phyloP scores from a whole-genome alignment of 768 basidiomycete genomes.

The Cubamyces sp. region DNA sequence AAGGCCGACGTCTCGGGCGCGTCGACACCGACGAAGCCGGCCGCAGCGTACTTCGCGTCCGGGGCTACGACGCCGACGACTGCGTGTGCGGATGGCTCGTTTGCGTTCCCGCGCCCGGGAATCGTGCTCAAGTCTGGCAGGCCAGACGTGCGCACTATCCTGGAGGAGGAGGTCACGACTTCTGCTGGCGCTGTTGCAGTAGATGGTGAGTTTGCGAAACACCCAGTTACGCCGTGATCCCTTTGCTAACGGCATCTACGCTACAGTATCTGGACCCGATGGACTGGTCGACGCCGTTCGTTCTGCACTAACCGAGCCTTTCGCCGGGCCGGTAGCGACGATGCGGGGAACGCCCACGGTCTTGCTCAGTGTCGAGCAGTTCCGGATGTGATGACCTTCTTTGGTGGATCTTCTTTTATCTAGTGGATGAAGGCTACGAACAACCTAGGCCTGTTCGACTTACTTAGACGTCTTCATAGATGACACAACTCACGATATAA shows the following conservation, averaged over 20 bases:
- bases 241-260: background rate
- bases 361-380: conserved; percentile 23
- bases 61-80: conserved; percentile 7
- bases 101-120: conserved; percentile 12
- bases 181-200: conserved; percentile 37
- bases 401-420: too few relatives aligned
- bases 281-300: conserved; percentile 27
- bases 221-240: background rate
- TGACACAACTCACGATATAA: too few relatives aligned
- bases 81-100: conserved; percentile 18
- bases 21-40: conserved; percentile 1
- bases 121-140: conserved; percentile 24
- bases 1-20: background rate
- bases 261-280: conserved; percentile 32
- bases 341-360: conserved; percentile 24
- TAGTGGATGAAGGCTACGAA: too few relatives aligned
- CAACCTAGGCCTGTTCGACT: too few relatives aligned
- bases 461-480: too few relatives aligned
- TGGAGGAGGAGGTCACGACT: conserved; percentile 31
- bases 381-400: conserved; percentile 16
- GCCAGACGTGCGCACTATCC: conserved; percentile 32
- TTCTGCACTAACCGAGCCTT: conserved; percentile 19
- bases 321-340: conserved; percentile 21
- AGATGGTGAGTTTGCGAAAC: conserved; percentile 32
- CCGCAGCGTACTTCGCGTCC: conserved; percentile 3